Evolutionary conservation across 1,284 basidiomycete species (phyloP), one percentile per base, ranked within the genome.

Genomic region (Apiotrichum sp.): DNA sequence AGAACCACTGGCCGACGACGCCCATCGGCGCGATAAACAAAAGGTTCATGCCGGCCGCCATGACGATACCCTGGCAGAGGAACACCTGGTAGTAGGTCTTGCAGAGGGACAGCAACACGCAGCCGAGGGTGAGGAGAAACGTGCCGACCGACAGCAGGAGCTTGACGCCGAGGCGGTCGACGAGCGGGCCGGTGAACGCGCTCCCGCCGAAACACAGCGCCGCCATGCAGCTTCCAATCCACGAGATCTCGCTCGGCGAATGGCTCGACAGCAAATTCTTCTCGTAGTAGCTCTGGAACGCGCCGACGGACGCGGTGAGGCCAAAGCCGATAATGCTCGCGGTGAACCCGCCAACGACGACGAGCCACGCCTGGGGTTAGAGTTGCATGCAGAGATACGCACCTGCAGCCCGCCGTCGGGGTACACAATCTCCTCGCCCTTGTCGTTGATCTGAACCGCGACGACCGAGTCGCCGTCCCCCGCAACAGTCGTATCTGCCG

Each of bases 1-100:
- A 51, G 56, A 71, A 71, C 69, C 69, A 71, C 42, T 72, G 68
- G 6, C 65, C 63, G 8, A 67, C 56, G 31, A 64, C 56, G 16
- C 65, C 66, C 42, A 72, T 51, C 2, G 68, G 65, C 7, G 56
- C 58, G 44, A 72, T 67, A 47, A 72, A 66, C 64, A 67, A 55
- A 4, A 67, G 57, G 38, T 67, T 61, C 44, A 63, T 66, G 13
- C 69, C 69, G 7, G 57, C 38, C 16, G 64, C 53, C 13, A 69
- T 61, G 34, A 68, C 46, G 9, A 59, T 51, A n/a, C 58, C 61
- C 36, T 69, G 68, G 45, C 58, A 63, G 31, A 69, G 34, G 50
- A 69, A 61, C 11, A 66, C 50, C 35, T 69, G 66, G 56, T 64
- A 69, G 38, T 66, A 65, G 43, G 62, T 31, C 10, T 59, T 63